Conservation (phyloP, 2,329 filamentous ascomycete genomes). For the Fusarium albidum region DNA sequence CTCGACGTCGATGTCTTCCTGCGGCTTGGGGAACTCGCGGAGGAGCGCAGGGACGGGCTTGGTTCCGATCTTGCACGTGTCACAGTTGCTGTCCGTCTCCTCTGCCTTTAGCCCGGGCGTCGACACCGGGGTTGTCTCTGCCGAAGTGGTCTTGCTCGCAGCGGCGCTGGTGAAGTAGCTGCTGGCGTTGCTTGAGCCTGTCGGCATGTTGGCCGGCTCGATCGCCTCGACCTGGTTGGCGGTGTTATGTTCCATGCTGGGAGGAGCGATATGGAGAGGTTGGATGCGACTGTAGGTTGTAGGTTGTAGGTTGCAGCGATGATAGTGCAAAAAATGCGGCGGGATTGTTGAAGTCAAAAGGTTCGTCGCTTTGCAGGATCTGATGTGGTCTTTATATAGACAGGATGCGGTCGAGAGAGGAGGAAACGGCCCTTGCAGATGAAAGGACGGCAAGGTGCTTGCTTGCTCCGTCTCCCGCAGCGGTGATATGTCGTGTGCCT, state of each 20-base stretch:
- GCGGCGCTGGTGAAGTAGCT: constrained; percentile 26
- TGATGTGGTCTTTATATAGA: background rate
- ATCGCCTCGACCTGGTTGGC: constrained; percentile 19
- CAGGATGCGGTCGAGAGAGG: background rate
- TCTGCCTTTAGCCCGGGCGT: constrained; percentile 32
- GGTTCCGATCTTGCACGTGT: constrained; percentile 20
- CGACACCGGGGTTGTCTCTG: constrained; percentile 33
- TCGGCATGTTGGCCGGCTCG: constrained; percentile 22
- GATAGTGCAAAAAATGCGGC: background rate
- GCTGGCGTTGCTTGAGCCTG: constrained; percentile 23
- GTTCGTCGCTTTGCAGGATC: background rate
- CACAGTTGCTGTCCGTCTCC: constrained; percentile 15
- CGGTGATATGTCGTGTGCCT: constrained; percentile 6
- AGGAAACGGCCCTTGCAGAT: background rate
- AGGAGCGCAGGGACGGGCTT: constrained; percentile 47
- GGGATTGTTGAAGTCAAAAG: background rate
- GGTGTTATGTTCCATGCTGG: constrained; percentile 13
- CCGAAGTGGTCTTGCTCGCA: constrained; percentile 32
- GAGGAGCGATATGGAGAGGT: background rate
- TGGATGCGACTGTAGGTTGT: no score
- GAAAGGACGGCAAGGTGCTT: background rate
- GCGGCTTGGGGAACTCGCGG: constrained; percentile 52
- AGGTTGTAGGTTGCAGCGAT: background rate
- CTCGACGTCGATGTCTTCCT: constrained; percentile 49
- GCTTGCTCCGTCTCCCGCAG: background rate